Base-by-base conservation (phyloP, 1,284 basidiomycete genomes). In the Apiotrichum porosum region DNA sequence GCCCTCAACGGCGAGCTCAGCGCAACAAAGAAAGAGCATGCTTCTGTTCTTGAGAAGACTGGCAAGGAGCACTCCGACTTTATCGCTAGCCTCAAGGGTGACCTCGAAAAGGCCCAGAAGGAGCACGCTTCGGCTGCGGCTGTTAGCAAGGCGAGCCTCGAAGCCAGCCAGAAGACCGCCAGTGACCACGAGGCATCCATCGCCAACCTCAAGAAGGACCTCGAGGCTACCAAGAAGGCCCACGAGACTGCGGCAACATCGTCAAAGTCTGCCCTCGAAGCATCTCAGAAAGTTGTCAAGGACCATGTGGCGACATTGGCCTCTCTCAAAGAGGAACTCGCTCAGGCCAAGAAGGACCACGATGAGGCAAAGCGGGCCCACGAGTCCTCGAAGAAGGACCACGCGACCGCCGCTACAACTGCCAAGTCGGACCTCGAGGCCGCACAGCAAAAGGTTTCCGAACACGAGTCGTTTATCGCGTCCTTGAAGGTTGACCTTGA, bases 1-100 rank as follows among this genome's bases (percentile, higher is more conserved):
- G 12, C 46, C 4, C 34, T 47, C 14, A 30, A 45, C 23, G 15
- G 13, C 18, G 53, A 55, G 19, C 42, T 42, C 9, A 47, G 42
- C 22, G 35, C 24, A n/a, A 30, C 30, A 13, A 44, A 30, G 32
- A 47, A 47, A 33, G 32, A 34, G 8, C 24, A 39, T 13, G 32
- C 17, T 5, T 21, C 33, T 6, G 37, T 33, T 10, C 32, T 30
- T 9, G 15, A n/a, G 38, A 40, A 14, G 37, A 34, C 17, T 24
- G 34, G 8, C 6, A 31, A 37, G 14, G 38, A 51, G 31, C 50
- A 39, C 21, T 45, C 43, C 12, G 28, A 24, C n/a, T 28, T 34
- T n/a, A n/a, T 34, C 19, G n/a, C 17, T 21, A 33, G 26, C 2
- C 46, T 47, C 32, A 3, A 31, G 37, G n/a, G 34, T 12, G 26